These are phyloP conservation scores for Nicotiana tabacum DNA, from an alignment of 257 asterid species.

Conservation along the genomic window DNA sequence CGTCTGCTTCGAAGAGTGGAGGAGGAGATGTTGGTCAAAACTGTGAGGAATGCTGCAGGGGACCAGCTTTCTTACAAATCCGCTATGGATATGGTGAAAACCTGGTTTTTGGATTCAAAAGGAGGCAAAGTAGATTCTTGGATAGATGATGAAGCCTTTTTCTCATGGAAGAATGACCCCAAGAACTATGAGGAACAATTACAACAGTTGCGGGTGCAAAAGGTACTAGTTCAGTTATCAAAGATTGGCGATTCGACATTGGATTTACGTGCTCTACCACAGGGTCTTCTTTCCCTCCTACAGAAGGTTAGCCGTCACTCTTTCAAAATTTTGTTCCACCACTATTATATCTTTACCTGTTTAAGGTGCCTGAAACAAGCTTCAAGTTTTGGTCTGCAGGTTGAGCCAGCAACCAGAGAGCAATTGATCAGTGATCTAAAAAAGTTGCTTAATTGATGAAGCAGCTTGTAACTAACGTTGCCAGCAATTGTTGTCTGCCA, in stretches of 20 bases:
- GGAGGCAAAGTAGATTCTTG: slow-evolving; percentile 53
- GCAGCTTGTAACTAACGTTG: not conserved
- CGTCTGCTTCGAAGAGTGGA: slow-evolving; percentile 70
- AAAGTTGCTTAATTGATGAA: slow-evolving; percentile 38
- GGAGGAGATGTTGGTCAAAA: slow-evolving; percentile 69
- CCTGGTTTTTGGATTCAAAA: slow-evolving; percentile 64
- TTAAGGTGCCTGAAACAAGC: not conserved
- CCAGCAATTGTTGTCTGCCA: not conserved
- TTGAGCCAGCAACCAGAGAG: slow-evolving; percentile 57
- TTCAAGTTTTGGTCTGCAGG: slow-evolving; percentile 39
- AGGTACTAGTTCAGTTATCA: slow-evolving; percentile 56
- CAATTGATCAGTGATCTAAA: slow-evolving; percentile 56
- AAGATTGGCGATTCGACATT: slow-evolving; percentile 56
- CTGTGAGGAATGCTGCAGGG: slow-evolving; percentile 79
- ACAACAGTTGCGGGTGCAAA: slow-evolving; percentile 57
- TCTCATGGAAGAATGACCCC: slow-evolving; percentile 65
- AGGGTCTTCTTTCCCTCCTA: slow-evolving; percentile 69
- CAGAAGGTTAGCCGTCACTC: slow-evolving; percentile 41
- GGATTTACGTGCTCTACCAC: slow-evolving; percentile 76
- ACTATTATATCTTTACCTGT: not conserved
- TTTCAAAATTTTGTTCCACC: not conserved
- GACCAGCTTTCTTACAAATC: slow-evolving; percentile 46
- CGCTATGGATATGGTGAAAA: slow-evolving; percentile 55
- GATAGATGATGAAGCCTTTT: slow-evolving; percentile 66
- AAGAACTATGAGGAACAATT: slow-evolving; percentile 64